Evolutionary conservation across 2,329 filamentous ascomycete genomes (phyloP), one percentile per base, ranked within the genome.

Genomic region (Aspergillus fructus): DNA sequence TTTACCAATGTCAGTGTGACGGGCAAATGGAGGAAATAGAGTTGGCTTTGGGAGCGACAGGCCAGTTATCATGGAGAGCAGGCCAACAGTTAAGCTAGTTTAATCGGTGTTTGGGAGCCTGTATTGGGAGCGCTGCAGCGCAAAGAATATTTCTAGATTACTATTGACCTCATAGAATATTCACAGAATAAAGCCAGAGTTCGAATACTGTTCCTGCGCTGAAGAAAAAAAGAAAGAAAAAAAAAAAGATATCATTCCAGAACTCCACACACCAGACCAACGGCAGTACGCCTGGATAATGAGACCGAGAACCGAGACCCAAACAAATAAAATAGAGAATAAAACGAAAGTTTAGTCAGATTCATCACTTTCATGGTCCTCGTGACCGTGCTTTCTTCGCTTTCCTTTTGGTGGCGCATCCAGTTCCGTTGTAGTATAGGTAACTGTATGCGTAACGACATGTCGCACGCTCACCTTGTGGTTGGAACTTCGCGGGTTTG

Each of bases 361-460:
- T 13, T 57, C 56, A 4, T 57, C 37, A 41, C 40, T 54, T 17
- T 54, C 49, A 7, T 61, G 56, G 41, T 53, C 60, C 12, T 54
- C 46, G 11, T 61, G 56, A 37, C 57, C 58, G 17, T 62, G 58
- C 80, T 91, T 96, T 78, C 93, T 88, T 78, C 92, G 86, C 83
- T 97, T 97, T 63, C 93, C 93, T 74, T 93, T 93, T 7, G 92
- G 93, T 39, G 93, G 91, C 23, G 93, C 90, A 64, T 92, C 90
- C 78, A 97, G 90, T 60, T 70, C 82, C 71, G 89, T 72, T 53
- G 80, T 77, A 67, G 90, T 96, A 76, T 96, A 96, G 41, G 91
- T 96, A 59, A 96, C 90, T 15, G 92, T 97, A 65, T 92, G 85
- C n/a, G 93, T 97, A 53, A 97, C 90, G 4, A 97, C 91, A 74